Conservation (phyloP, 208 protist genomes). For the Trypanosoma brucei region DNA sequence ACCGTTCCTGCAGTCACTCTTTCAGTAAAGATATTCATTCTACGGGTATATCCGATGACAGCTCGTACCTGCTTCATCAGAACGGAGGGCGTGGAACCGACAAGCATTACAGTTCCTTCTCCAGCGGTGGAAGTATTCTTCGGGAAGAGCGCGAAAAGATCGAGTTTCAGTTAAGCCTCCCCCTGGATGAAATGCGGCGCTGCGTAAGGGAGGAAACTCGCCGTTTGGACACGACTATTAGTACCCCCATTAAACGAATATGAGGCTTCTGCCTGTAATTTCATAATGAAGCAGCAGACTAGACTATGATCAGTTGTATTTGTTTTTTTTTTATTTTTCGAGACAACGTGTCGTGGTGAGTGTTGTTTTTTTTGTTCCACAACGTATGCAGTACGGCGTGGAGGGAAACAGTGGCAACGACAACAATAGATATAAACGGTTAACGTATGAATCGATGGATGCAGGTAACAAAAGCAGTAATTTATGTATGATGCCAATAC, state of each 20-base stretch:
- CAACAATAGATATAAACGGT: too few species aligned
- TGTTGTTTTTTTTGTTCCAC: too few species aligned
- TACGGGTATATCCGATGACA: not conserved
- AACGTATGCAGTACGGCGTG: too few species aligned
- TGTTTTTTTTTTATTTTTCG: too few species aligned
- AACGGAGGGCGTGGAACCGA: not conserved
- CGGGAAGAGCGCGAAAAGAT: slow-evolving; percentile 60
- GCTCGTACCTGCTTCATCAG: not conserved
- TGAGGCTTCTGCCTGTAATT: not conserved
- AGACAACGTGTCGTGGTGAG: too few species aligned
- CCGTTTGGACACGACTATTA: slow-evolving; percentile 27
- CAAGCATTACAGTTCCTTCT: not conserved
- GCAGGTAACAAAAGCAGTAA: too few species aligned
- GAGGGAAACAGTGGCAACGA: too few species aligned
- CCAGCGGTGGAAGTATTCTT: slow-evolving; percentile 37
- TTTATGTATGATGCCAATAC: too few species aligned
- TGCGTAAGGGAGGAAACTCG: slow-evolving; percentile 37
- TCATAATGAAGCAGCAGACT: not conserved
- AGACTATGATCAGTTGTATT: too few species aligned
- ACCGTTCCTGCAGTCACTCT: not conserved
- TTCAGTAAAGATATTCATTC: not conserved
- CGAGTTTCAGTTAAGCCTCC: slow-evolving; percentile 35
- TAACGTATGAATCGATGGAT: too few species aligned
- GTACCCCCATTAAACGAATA: not conserved
- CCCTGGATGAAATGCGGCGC: slow-evolving; percentile 53